These are phyloP conservation scores for Hemileccinum rubropunctum DNA, from an alignment of 768 basidiomycete species.

Conservation along the genomic window DNA sequence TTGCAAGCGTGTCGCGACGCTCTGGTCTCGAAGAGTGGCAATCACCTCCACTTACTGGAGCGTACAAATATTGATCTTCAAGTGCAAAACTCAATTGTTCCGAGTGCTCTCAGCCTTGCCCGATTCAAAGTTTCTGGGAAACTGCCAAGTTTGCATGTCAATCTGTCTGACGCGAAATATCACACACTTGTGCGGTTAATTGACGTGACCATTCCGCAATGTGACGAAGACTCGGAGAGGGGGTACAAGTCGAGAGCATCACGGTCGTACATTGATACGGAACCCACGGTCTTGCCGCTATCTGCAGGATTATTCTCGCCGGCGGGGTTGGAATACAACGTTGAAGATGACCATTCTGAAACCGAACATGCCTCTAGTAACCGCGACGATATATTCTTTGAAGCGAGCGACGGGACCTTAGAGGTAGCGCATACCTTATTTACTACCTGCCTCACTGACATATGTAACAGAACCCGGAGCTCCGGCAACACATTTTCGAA, in stretches of 20 bases:
- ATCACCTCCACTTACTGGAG: conserved; percentile 84
- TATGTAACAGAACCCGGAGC: conserved; percentile 29
- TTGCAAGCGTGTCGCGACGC: conserved; percentile 81
- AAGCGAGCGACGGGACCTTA: conserved; percentile 60
- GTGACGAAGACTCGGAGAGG: conserved; percentile 48
- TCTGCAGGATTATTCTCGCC: conserved; percentile 54
- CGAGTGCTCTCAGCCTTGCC: conserved; percentile 74
- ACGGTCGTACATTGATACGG: conserved; percentile 20
- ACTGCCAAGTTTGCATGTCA: conserved; percentile 83
- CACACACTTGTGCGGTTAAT: conserved; percentile 89
- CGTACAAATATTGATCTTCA: conserved; percentile 86
- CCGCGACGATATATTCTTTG: conserved; percentile 64
- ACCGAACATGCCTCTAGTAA: conserved; percentile 37
- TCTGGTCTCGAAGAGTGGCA: conserved; percentile 52
- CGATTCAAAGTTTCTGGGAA: conserved; percentile 90
- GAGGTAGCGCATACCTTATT: conserved; percentile 39
- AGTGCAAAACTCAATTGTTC: conserved; percentile 91
- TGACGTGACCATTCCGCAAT: conserved; percentile 85
- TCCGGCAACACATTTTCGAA: conserved; percentile 69
- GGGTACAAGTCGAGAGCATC: conserved; percentile 17
- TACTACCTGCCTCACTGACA: conserved; percentile 1
- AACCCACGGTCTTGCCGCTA: conserved; percentile 45
- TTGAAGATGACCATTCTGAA: conserved; percentile 57
- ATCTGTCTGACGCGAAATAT: conserved; percentile 89
- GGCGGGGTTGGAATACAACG: conserved; percentile 61